Conservation (phyloP, 805 yeast genomes). For the Yarrowia sp. region DNA sequence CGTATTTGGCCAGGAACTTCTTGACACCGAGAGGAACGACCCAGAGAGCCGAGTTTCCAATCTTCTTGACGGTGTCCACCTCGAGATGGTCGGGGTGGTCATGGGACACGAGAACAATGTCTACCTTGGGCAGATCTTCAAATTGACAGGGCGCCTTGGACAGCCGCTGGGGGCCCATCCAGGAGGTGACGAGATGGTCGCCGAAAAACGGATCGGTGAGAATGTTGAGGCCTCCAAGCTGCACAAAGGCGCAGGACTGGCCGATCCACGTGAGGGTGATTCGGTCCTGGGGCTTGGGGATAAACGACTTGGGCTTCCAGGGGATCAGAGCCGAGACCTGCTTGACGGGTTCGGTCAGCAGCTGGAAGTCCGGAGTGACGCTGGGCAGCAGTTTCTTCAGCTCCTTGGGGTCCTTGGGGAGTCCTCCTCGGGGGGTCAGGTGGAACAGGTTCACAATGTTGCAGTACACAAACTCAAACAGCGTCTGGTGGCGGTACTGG, state of each 20-base stretch:
- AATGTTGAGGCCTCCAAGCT: slow-evolving; percentile 72
- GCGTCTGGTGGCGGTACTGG: slow-evolving; percentile 88
- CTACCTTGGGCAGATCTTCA: slow-evolving; percentile 68
- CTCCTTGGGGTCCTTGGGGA: slow-evolving; percentile 57
- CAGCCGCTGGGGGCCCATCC: slow-evolving; percentile 85
- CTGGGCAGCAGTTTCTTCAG: slow-evolving; percentile 67
- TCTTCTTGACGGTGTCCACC: slow-evolving; percentile 57
- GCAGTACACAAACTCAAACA: slow-evolving; percentile 81
- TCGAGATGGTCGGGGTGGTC: slow-evolving; percentile 97
- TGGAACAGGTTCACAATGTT: slow-evolving; percentile 75
- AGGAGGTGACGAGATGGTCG: slow-evolving; percentile 65
- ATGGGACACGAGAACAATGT: slow-evolving; percentile 82
- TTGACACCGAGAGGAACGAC: slow-evolving; percentile 85
- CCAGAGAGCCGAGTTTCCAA: slow-evolving; percentile 77
- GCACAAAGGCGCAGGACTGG: slow-evolving; percentile 82
- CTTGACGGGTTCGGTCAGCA: slow-evolving; percentile 49
- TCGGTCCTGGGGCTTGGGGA: slow-evolving; percentile 47
- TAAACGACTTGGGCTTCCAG: slow-evolving; percentile 43
- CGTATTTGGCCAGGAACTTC: slow-evolving; percentile 62
- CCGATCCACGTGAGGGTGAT: slow-evolving; percentile 89
- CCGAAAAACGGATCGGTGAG: slow-evolving; percentile 86
- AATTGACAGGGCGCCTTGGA: slow-evolving; percentile 74
- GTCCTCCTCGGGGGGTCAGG: slow-evolving; percentile 62
- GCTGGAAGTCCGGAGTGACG: slow-evolving; percentile 61
- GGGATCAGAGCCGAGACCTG: slow-evolving; percentile 45